Conservation (phyloP, 306 rosid species). For the Arachis hypogaea region DNA sequence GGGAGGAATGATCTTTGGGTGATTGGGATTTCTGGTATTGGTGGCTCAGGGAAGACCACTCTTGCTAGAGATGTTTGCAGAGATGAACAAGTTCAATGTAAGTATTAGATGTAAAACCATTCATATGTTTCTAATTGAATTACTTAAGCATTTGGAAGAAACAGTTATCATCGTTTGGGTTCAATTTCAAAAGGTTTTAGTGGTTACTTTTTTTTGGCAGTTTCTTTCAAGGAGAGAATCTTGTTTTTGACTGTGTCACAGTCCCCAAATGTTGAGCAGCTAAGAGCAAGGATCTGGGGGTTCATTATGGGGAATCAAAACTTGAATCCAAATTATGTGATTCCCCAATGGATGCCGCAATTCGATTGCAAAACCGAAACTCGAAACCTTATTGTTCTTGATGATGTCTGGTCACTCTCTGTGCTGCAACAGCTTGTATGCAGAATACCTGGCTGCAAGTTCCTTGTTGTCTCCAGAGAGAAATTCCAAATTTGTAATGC, state of each 20-base stretch:
- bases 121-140: too few relatives aligned
- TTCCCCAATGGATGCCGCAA: constrained; percentile 59
- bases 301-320: constrained; percentile 56
- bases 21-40: constrained; percentile 76
- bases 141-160: too few relatives aligned
- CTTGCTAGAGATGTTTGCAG: constrained; percentile 71
- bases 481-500: constrained; percentile 51
- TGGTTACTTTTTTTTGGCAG: constrained; percentile 45
- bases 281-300: constrained; percentile 64
- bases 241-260: constrained; percentile 89
- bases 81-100: constrained; percentile 72
- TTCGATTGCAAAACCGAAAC: constrained; percentile 43
- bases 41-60: constrained; percentile 94
- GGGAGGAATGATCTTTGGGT: constrained; percentile 48
- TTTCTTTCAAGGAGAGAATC: constrained; percentile 63
- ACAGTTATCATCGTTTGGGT: too few relatives aligned
- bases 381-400: constrained; percentile 63
- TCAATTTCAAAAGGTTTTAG: background rate
- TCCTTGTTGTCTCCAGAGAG: constrained; percentile 72
- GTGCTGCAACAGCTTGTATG: constrained; percentile 60
- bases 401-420: constrained; percentile 76
- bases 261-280: constrained; percentile 74
- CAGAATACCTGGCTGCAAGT: constrained; percentile 61
- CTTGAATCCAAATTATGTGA: constrained; percentile 41
- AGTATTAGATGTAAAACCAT: constrained; percentile 29